These are phyloP conservation scores for Phytophthora cajani DNA, from an alignment of 352 stramenopile species.

Conservation along the genomic window DNA sequence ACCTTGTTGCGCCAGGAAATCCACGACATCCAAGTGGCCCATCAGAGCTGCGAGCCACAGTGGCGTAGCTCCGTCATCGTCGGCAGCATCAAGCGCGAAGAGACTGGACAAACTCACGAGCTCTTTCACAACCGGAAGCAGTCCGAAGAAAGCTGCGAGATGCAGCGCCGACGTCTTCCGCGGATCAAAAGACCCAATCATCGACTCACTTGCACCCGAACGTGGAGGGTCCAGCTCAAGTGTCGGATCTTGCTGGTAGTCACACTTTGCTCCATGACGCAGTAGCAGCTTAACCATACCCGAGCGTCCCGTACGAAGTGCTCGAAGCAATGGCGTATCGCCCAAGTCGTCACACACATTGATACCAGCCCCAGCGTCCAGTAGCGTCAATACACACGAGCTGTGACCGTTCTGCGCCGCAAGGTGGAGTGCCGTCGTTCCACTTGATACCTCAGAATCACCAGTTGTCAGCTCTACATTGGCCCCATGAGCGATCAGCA, in stretches of 20 bases:
- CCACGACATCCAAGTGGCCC: slow-evolving; percentile 44
- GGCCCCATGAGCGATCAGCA: slow-evolving; percentile 36
- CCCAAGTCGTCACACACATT: slow-evolving; percentile 23
- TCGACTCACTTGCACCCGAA: not conserved
- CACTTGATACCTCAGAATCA: not conserved
- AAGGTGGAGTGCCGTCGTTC: slow-evolving; percentile 33
- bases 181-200: slow-evolving; percentile 27
- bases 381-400: slow-evolving; percentile 27
- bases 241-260: not conserved
- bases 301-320: slow-evolving; percentile 40
- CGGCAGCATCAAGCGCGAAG: slow-evolving; percentile 36
- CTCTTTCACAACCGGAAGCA: slow-evolving; percentile 29
- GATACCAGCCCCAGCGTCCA: slow-evolving; percentile 38
- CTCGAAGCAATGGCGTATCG: slow-evolving; percentile 35
- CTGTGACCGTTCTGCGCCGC: slow-evolving; percentile 38
- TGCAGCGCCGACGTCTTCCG: slow-evolving; percentile 46
- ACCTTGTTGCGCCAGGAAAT: slow-evolving; percentile 42
- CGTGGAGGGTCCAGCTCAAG: not conserved
- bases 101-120: slow-evolving; percentile 17
- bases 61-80: slow-evolving; percentile 41
- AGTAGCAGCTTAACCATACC: slow-evolving; percentile 34
- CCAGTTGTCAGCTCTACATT: slow-evolving; percentile 28
- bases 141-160: slow-evolving; percentile 45
- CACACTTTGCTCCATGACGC: slow-evolving; percentile 21
- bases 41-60: slow-evolving; percentile 47